These are phyloP conservation scores for Colletotrichum sidae DNA, from an alignment of 2,329 filamentous ascomycete genomes.

Conservation along the genomic window DNA sequence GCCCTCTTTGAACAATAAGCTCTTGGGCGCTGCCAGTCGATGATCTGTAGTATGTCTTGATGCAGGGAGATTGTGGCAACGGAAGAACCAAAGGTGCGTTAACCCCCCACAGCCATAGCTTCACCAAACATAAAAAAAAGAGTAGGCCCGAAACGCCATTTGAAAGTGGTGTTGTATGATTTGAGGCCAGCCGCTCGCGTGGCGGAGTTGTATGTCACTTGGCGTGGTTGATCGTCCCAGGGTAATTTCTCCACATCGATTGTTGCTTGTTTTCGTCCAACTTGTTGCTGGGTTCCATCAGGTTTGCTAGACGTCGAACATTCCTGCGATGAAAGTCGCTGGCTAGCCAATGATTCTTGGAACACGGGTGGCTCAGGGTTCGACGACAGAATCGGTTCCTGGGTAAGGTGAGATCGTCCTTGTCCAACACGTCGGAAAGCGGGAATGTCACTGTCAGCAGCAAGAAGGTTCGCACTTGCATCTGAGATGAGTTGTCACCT, in stretches of 20 bases:
- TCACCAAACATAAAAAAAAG: background rate
- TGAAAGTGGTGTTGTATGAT: constrained; percentile 15
- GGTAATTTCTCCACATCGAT: constrained; percentile 20
- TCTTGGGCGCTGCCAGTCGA: no score
- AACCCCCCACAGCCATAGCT: no score
- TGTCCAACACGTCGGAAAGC: background rate
- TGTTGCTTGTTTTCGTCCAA: constrained; percentile 23
- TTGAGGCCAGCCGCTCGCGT: constrained; percentile 10
- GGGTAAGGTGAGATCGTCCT: constrained; percentile 24
- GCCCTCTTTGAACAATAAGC: no score
- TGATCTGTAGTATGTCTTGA: no score
- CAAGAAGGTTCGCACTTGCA: background rate
- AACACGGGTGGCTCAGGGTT: constrained; percentile 17
- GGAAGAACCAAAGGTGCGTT: no score
- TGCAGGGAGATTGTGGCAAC: no score
- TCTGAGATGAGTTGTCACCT: no score
- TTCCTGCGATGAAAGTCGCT: background rate
- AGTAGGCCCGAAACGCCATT: background rate
- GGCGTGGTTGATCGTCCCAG: constrained; percentile 31
- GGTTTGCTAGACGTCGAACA: constrained; percentile 9
- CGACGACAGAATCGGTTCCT: constrained; percentile 16
- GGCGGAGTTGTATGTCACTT: constrained; percentile 11
- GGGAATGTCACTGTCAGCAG: constrained; percentile 8
- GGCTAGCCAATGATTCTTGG: constrained; percentile 19
- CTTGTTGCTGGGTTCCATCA: constrained; percentile 1